A percentile compares a stretch with the other conserved stretches of the same genome.
Evolutionary conservation across 129 eudicot genomes (phyloP).

Genomic region (Saposhnikovia divaricata): DNA sequence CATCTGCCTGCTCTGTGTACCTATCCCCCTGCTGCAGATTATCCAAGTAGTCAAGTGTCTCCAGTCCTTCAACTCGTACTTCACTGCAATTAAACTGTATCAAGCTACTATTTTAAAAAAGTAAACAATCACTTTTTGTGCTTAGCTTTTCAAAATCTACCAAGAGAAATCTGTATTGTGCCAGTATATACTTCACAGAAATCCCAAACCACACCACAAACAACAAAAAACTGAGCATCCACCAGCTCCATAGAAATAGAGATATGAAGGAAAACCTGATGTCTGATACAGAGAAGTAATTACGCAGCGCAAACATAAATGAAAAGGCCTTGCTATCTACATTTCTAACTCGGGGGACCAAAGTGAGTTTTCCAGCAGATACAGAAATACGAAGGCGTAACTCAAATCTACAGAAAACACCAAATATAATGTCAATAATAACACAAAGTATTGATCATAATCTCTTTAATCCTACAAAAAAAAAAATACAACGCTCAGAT

Average conservation of each 20-base stretch:
- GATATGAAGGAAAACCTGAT: slow-evolving; percentile 64
- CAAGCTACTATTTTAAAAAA: slow-evolving; percentile 25
- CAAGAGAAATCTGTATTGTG: slow-evolving; percentile 4
- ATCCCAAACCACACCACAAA: not conserved
- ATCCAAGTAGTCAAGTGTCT: slow-evolving; percentile 90
- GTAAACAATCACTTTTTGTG: slow-evolving; percentile 15
- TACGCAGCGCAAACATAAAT: slow-evolving; percentile 73
- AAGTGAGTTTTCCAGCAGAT: slow-evolving; percentile 50
- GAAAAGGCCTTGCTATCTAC: slow-evolving; percentile 71
- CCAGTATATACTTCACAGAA: not conserved
- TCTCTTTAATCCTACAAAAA: not conserved
- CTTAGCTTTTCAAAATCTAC: slow-evolving; percentile 7
- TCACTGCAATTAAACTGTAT: slow-evolving; percentile 58
- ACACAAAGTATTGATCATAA: not conserved
- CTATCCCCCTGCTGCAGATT: slow-evolving; percentile 51
- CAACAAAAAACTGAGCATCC: not conserved
- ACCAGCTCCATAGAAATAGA: not conserved
- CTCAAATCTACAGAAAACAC: slow-evolving; percentile 63
- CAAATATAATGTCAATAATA: not conserved
- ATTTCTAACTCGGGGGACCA: slow-evolving; percentile 86
- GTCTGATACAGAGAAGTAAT: slow-evolving; percentile 85
- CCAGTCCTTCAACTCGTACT: slow-evolving; percentile 97
- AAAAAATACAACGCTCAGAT: not conserved
- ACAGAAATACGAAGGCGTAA: slow-evolving; percentile 61
- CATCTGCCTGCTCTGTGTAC: slow-evolving; percentile 96